Base-by-base conservation (phyloP, 257 asterid species). In the Scutellaria minor region DNA sequence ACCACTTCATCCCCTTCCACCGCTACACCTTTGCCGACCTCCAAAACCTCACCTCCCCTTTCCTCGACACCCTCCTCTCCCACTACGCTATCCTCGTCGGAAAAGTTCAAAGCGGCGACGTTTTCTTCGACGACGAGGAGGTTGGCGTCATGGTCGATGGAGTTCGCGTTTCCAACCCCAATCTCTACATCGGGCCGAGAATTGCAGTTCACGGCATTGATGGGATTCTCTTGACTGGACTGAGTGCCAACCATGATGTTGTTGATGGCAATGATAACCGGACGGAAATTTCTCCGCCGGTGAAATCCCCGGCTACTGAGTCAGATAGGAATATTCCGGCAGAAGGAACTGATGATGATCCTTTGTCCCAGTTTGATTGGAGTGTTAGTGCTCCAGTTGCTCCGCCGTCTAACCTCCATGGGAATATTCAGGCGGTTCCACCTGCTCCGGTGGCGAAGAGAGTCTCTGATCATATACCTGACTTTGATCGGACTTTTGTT, bases 51-150 rank as follows among this genome's bases (percentile, higher is more conserved):
- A 9, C 88, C 27, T 67, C 83, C 44, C 85, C 89, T 0, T 89
- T 83, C 11, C 84, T 89, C n/a, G 83, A 80, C n/a, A 89, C 92
- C 7, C 88, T 86, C 44, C 89, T 86, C 56, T 88, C 88, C 55
- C 84, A 85, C 74, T 81, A 78, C 84, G 78, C 89, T 5, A 57
- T 89, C 18, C 18, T 87, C 63, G 74, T 87, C 7, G 86, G 80
- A 0, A 82, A 61, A 18, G 62, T 14, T 6, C 66, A 39, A 3
- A 27, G 55, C 44, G 74, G 74, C 46, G 74, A 15, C 73, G 42
- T 9, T 7, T 15, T 13, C 0, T 39, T 0, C 50, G 42, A 52
- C 37, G 40, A 54, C 59, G 76, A 51, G n/a, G 45, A 50, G 53
- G 57, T 47, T 6, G 79, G 78, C 12, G 31, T 84, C 42, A 37